Evolutionary conservation across 495 filamentous ascomycete genomes (phyloP).

Genomic region (Lasiosphaeria ovina): DNA sequence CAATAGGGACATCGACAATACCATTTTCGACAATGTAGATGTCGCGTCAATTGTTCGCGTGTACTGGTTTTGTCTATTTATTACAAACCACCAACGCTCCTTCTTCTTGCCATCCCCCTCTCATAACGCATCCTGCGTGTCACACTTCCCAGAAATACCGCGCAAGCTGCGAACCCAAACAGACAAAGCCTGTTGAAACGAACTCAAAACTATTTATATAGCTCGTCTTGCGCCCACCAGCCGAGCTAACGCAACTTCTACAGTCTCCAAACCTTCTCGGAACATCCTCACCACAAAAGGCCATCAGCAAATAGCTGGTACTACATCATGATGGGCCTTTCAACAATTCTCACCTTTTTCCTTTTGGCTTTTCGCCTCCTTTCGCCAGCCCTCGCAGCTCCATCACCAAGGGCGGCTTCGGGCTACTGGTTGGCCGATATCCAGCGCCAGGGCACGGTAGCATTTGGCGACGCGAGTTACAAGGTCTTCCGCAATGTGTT

Average conservation of each 20-base stretch:
- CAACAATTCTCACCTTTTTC: constrained; percentile 35
- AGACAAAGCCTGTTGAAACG: background rate
- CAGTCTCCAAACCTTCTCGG: constrained; percentile 18
- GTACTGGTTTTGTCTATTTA: too few relatives aligned
- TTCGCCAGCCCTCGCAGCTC: constrained; percentile 32
- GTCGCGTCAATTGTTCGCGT: background rate
- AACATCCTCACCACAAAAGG: constrained; percentile 9
- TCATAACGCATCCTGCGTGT: too few relatives aligned
- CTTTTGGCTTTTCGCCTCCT: constrained; percentile 37
- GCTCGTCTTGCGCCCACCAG: background rate
- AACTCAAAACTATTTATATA: background rate
- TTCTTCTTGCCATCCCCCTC: too few relatives aligned
- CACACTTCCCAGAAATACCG: too few relatives aligned
- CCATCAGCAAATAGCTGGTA: constrained; percentile 38
- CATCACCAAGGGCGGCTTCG: constrained; percentile 31
- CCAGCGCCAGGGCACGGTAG: constrained; percentile 64
- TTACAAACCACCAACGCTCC: too few relatives aligned
- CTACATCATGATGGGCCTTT: constrained; percentile 45
- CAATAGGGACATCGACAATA: background rate
- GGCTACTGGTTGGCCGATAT: constrained; percentile 76
- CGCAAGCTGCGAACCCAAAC: too few relatives aligned
- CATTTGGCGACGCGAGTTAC: constrained; percentile 60
- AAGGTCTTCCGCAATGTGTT: constrained; percentile 85
- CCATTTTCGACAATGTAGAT: background rate
- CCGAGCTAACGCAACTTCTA: background rate